Conservation (phyloP, 2,329 filamentous ascomycete genomes). For the Fusarium coffeatum region DNA sequence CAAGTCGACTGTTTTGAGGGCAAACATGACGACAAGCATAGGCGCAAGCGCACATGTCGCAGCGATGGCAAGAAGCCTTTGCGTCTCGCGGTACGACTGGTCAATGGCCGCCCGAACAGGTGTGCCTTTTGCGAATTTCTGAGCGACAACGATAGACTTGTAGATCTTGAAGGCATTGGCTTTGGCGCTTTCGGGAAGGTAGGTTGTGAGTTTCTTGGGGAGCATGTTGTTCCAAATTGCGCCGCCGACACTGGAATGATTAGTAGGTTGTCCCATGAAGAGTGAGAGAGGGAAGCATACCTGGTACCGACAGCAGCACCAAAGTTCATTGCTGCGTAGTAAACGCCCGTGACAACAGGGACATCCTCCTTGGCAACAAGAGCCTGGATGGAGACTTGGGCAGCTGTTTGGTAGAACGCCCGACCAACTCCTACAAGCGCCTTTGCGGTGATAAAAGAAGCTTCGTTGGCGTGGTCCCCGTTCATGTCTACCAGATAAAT, state of each 20-base stretch:
- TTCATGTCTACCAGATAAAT: slow-evolving; percentile 48
- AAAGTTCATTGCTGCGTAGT: slow-evolving; percentile 52
- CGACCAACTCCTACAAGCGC: slow-evolving; percentile 51
- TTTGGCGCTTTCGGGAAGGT: slow-evolving; percentile 40
- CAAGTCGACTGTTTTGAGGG: slow-evolving; percentile 42
- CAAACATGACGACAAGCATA: slow-evolving; percentile 45
- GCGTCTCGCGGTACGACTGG: slow-evolving; percentile 45
- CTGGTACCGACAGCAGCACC: slow-evolving; percentile 48
- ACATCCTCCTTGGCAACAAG: slow-evolving; percentile 51
- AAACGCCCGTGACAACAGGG: slow-evolving; percentile 52
- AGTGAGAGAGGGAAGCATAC: not conserved
- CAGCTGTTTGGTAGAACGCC: slow-evolving; percentile 47
- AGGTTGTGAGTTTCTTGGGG: slow-evolving; percentile 41
- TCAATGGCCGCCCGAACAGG: slow-evolving; percentile 42
- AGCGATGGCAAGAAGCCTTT: slow-evolving; percentile 46
- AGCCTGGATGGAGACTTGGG: slow-evolving; percentile 49
- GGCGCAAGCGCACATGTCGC: slow-evolving; percentile 40
- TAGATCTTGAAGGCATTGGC: slow-evolving; percentile 44
- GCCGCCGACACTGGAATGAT: slow-evolving; percentile 47
- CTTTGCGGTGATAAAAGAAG: slow-evolving; percentile 52
- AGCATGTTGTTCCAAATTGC: slow-evolving; percentile 53
- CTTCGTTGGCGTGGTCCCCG: slow-evolving; percentile 47
- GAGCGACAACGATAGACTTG: slow-evolving; percentile 47
- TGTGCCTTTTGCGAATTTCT: slow-evolving; percentile 40
- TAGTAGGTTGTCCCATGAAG: not conserved